Evolutionary conservation across 225 moss, liverwort and hornwort species (phyloP), one percentile per base, ranked within the genome.

Genomic region (Climacium dendroides): DNA sequence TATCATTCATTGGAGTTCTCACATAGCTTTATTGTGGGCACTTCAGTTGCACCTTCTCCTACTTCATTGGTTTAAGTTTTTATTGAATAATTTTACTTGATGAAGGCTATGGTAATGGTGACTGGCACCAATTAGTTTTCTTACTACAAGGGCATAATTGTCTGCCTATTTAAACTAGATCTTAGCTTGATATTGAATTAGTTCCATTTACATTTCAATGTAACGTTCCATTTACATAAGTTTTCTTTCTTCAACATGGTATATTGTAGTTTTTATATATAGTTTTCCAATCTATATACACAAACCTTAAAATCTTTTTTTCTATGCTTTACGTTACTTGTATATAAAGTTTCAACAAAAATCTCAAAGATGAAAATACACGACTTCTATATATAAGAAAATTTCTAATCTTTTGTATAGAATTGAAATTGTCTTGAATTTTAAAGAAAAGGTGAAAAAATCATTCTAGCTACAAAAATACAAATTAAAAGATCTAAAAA

Each of bases 161-260:
- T 15, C 2, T 1, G 0, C 5, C 1, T 26, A 9, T 41, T 43
- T 16, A 28, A 0, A 28, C 5, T n/a, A n/a, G n/a, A n/a, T n/a
- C n/a, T n/a, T n/a, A n/a, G n/a, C n/a, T n/a, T n/a, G n/a, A n/a
- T n/a, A n/a, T n/a, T n/a, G n/a, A n/a, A n/a, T n/a, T n/a, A n/a
- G n/a, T n/a, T 43, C 43, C 9, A 71, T 15, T 37, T n/a, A 45
- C 45, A 45, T 6, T 45, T 45, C 45, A 45, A 45, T 45, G 6
- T 45, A 8, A 45, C 8, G 45, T 45, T 45, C 45, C 45, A 45
- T 45, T 45, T 8, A 8, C 45, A 45, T 45, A 45, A 45, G 8
- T 45, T 45, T 45, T 6, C 8, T 45, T 45, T 45, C 45, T 45
- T 45, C 3, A 29, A 60, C 29, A 60, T 29, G 7, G 29, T 29